Evolutionary conservation across 306 rosid species (phyloP).

Genomic region (Castanea sativa): DNA sequence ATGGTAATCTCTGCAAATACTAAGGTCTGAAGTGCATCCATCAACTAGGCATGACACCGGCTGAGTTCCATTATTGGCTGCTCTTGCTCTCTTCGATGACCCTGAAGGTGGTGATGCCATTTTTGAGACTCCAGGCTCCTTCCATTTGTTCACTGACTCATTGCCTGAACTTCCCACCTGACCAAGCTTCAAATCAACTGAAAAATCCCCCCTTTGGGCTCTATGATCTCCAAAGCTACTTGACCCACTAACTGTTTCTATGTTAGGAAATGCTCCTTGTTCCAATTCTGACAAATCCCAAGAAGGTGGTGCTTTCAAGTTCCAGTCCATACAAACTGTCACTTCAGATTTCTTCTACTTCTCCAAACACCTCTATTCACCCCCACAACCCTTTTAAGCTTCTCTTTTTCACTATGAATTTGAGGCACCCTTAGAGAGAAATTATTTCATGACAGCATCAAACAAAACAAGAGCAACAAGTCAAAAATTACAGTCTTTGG

Average conservation of each 20-base stretch:
- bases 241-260: conserved; percentile 52
- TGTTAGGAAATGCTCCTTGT: conserved; percentile 49
- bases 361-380: neutral
- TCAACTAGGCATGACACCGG: conserved; percentile 81
- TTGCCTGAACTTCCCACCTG: conserved; percentile 50
- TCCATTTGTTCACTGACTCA: conserved; percentile 37
- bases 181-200: conserved; percentile 94
- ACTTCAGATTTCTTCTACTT: conserved; percentile 13
- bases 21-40: conserved; percentile 84
- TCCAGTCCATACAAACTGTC: conserved; percentile 79
- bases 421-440: conserved; percentile 26
- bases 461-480: neutral
- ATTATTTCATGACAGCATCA: conserved; percentile 19
- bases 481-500: neutral
- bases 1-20: conserved; percentile 79
- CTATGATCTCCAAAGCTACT: conserved; percentile 48
- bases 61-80: conserved; percentile 51
- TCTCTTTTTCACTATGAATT: conserved; percentile 13
- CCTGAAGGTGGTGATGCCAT: conserved; percentile 53
- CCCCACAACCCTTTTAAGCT: conserved; percentile 20
- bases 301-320: conserved; percentile 63
- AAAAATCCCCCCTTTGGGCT: conserved; percentile 51
- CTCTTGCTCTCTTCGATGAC: conserved; percentile 76
- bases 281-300: conserved; percentile 81
- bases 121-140: conserved; percentile 48